Percentiles rank a stretch among this genome's conserved stretches.
phyloP scores from a whole-genome alignment of 805 yeast genomes.

The Barnettozyma vustinii region DNA sequence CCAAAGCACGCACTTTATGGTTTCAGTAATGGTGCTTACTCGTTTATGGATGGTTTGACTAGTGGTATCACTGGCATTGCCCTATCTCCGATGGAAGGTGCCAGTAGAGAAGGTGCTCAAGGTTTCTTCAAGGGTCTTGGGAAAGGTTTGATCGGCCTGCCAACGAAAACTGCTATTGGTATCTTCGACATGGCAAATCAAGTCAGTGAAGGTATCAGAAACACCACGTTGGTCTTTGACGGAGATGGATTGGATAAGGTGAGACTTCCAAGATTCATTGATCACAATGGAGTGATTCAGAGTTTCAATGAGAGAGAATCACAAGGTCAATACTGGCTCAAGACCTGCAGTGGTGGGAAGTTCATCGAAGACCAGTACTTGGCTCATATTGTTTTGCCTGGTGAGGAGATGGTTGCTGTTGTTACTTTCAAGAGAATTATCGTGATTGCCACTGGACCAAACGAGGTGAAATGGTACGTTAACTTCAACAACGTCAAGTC shows the following conservation, averaged over 20 bases:
- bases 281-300: conserved; percentile 64
- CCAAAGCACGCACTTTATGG: conserved; percentile 86
- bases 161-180: conserved; percentile 96
- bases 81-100: conserved; percentile 85
- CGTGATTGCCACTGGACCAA: conserved; percentile 55
- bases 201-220: conserved; percentile 89
- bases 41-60: conserved; percentile 79
- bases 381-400: conserved; percentile 81
- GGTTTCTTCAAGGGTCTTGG: conserved; percentile 95
- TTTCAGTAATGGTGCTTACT: conserved; percentile 77
- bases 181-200: conserved; percentile 87
- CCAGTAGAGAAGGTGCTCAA: conserved; percentile 77
- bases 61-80: conserved; percentile 92
- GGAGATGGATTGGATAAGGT: conserved; percentile 71
- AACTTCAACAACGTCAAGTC: conserved; percentile 59
- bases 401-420: conserved; percentile 70
- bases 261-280: conserved; percentile 74
- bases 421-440: conserved; percentile 69
- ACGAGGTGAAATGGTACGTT: conserved; percentile 69
- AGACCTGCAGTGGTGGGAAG: conserved; percentile 74
- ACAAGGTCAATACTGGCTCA: conserved; percentile 92
- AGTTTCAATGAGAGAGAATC: conserved; percentile 79
- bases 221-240: conserved; percentile 87
- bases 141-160: conserved; percentile 89
- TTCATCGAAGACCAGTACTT: conserved; percentile 69